Base-by-base conservation (phyloP, 1,284 basidiomycete species). In the Moesziomyces sp. region DNA sequence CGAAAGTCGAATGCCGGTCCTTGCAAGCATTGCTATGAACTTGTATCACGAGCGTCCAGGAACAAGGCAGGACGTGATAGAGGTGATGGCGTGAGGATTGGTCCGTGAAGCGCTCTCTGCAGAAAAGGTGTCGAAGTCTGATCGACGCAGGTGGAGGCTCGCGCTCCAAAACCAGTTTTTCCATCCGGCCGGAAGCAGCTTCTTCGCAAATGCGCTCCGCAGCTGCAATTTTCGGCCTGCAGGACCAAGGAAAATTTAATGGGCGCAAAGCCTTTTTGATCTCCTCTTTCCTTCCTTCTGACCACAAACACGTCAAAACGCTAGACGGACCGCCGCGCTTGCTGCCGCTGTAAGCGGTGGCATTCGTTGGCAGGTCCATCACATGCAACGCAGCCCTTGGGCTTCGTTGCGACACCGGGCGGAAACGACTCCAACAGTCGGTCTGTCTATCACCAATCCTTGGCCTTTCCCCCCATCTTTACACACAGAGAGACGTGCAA, bases 401-500 rank as follows among this genome's bases (percentile, higher is more conserved):
- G 38, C 38, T 40, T 16, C 38, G 38, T 40, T 40, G 38, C 38
- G 38, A 40, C 16, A 7, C 18, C 18, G 38, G 38, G 6, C 38
- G 16, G 6, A 40, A 2, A 40, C 38, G 38, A 40, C 23, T 49
- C 40, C 19, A 14, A 44, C 26, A 38, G 16, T 34, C 16, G 21
- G 43, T 44, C 5, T 38, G 11, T 34, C 13, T 28, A 34, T 34
- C 30, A 34, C 30, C 30, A 21, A 40, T 23, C 19, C 47, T 40
- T 34, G 38, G 13, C 30, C 35, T 21, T 21, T 23, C 19, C 35
- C 26, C 40, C 30, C 43, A 21, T 43, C 14, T 45, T 47, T 48
- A 42, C 19, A 42, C 19, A 19, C 21, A 46, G 72, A 74, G 72
- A 74, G 67, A 74, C 72, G 66, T 46, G 67, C 72, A 70, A 74